These are phyloP conservation scores for Solanum hybrid DNA, from an alignment of 305 asterid species.

Conservation along the genomic window DNA sequence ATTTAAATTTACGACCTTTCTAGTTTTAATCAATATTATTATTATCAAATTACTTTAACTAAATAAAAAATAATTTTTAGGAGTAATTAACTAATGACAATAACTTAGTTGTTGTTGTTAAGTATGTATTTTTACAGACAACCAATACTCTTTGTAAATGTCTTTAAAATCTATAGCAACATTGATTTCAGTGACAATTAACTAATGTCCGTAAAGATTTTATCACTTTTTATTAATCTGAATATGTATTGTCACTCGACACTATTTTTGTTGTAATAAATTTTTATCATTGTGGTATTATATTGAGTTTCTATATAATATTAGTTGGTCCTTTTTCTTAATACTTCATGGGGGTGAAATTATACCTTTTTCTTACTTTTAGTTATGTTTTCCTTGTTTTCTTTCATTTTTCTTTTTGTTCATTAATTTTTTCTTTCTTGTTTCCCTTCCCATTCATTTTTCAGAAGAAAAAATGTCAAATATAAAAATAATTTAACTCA, in stretches of 20 bases:
- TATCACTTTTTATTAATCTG: too few species aligned
- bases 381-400: not conserved
- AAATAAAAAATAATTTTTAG: not conserved
- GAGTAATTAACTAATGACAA: too few species aligned
- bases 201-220: accelerated
- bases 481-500: not conserved
- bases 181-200: not conserved
- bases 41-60: not conserved
- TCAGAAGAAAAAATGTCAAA: not conserved
- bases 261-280: too few species aligned
- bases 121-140: not conserved
- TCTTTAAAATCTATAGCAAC: too few species aligned
- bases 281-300: not conserved
- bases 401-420: not conserved
- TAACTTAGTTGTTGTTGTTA: not conserved
- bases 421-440: not conserved
- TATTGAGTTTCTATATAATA: not conserved
- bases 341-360: not conserved
- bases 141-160: too few species aligned
- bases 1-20: not conserved
- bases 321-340: not conserved
- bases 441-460: not conserved
- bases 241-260: not conserved
- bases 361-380: not conserved
- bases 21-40: not conserved